Evolutionary conservation across 768 basidiomycete genomes (phyloP), one percentile per base, ranked within the genome.

Genomic region (Grammothele lineata): DNA sequence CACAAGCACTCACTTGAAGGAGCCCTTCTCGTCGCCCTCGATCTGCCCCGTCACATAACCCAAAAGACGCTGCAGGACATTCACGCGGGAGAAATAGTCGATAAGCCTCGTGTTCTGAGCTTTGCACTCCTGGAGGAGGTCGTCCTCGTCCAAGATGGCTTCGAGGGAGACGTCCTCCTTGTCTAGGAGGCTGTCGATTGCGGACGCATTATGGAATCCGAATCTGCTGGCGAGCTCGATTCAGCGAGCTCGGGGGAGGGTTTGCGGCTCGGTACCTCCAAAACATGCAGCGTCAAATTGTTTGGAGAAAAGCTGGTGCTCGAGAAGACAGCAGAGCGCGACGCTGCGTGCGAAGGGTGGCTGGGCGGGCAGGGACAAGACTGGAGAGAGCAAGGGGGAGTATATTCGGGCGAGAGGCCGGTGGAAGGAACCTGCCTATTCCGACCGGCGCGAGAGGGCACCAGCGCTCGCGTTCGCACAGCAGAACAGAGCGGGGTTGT

Each of bases 111-210:
- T 86, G 62, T 98, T 98, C 68, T 95, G 88, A 1, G 86, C 76
- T 68, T 97, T 97, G 78, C 92, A 92, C 67, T 98, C 95, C 66
- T 90, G 88, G 45, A 98, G 71, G 37, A 98, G 74, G 64, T 97
- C 93, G 61, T 91, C 86, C 68, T 96, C 92, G 69, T 92, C 92
- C 45, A 98, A 76, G 50, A 98, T 84, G 34, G 89, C 83, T 65
- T 96, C 93, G 34, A 98, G 80, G 40, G 83, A 77, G 54, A 91
- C 84, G 60, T 91, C 87, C 57, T 92, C 90, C 70, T 90, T 85
- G 76, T 91, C 86, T 51, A 96, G 79, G 49, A 96, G 77, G 59
- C 79, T 79, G 78, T 96, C 92, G 67, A 96, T 91, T 50, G 85
- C 75, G 45, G 89, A 91, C 45, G 83, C 84, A 76, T 89, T 87